Evolutionary conservation across 768 basidiomycete genomes (phyloP).

Genomic region (Russula lepida): DNA sequence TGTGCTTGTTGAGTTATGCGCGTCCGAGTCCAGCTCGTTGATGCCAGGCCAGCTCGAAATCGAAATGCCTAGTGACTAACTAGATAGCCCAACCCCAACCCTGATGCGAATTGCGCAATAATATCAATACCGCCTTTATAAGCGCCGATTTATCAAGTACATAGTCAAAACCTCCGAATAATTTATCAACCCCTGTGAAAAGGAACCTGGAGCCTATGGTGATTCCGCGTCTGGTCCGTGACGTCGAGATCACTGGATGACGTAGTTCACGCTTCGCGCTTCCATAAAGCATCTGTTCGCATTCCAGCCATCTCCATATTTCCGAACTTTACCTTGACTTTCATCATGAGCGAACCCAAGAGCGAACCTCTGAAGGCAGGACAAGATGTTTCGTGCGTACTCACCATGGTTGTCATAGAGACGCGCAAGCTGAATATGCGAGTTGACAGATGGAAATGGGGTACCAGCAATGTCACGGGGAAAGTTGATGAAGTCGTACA

Average conservation of each 20-base stretch:
- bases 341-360: conserved; percentile 7
- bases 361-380: conserved; percentile 8
- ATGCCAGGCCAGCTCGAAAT: too few species aligned
- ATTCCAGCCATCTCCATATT: too few species aligned
- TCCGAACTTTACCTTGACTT: not conserved
- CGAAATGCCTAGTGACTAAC: too few species aligned
- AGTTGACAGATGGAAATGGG: conserved; percentile 7
- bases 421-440: not conserved
- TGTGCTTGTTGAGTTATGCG: too few species aligned
- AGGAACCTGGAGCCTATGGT: too few species aligned
- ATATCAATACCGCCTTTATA: too few species aligned
- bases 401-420: not conserved
- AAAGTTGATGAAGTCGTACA: conserved; percentile 27
- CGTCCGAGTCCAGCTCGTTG: too few species aligned
- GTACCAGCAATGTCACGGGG: conserved; percentile 4
- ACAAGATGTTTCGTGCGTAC: conserved; percentile 5
- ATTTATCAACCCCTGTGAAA: too few species aligned
- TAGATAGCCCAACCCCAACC: too few species aligned
- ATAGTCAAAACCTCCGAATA: too few species aligned
- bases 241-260: not conserved
- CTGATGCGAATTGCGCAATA: too few species aligned
- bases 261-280: not conserved
- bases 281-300: not conserved
- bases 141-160: too few species aligned
- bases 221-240: not conserved